Evolutionary conservation across 129 eudicot genomes (phyloP).

Genomic region (Flaveria bidentis): DNA sequence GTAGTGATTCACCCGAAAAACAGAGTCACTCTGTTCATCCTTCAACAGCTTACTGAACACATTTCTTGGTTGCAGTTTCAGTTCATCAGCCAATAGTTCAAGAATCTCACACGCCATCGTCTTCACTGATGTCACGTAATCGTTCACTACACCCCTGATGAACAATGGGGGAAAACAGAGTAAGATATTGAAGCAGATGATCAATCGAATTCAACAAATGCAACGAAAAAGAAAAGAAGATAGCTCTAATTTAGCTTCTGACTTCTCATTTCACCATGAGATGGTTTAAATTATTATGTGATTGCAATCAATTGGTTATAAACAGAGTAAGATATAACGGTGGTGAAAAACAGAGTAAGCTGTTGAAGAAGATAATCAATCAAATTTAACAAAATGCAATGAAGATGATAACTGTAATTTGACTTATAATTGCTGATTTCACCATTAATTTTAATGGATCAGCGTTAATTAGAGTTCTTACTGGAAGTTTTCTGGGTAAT

Average conservation of each 20-base stretch:
- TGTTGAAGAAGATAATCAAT: too few species aligned
- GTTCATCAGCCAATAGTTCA: conserved; percentile 72
- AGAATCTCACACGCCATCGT: conserved; percentile 80
- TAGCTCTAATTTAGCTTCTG: too few species aligned
- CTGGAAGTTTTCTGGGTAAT: conserved; percentile 57
- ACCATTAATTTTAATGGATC: too few species aligned
- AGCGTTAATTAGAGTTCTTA: conserved; percentile 25
- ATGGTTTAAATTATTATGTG: too few species aligned
- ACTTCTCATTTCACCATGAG: too few species aligned
- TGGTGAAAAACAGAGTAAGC: too few species aligned
- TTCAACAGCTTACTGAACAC: conserved; percentile 71
- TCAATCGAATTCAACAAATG: too few species aligned
- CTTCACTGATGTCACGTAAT: conserved; percentile 64
- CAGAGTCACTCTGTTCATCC: conserved; percentile 95
- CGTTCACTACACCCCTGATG: conserved; percentile 47
- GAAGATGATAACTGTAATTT: background rate
- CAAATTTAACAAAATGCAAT: background rate
- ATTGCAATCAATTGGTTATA: too few species aligned
- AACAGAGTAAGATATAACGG: too few species aligned
- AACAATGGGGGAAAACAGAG: background rate
- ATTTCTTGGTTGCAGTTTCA: conserved; percentile 60
- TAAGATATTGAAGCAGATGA: background rate
- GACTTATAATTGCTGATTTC: too few species aligned
- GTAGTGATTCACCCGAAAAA: conserved; percentile 75
- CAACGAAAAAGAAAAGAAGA: too few species aligned